Evolutionary conservation across 495 filamentous ascomycete genomes (phyloP), one percentile per base, ranked within the genome.

Genomic region (Cladorrhinum samala): DNA sequence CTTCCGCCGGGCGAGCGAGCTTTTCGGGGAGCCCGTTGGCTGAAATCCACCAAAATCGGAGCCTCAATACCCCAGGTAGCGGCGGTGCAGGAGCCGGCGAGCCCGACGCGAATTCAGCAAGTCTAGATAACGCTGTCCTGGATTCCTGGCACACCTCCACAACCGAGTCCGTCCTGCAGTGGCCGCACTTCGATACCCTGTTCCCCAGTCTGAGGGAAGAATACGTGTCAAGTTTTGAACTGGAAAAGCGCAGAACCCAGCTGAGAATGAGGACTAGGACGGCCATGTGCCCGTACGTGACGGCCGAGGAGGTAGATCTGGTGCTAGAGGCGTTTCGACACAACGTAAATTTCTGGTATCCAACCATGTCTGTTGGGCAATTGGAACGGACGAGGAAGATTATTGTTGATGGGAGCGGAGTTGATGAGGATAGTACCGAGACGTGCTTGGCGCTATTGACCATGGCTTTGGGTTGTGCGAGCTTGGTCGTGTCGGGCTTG

Each of bases 301-400:
- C 65, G 3, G 30, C 53, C 1, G 57, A 64, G 5, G 75, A 78
- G 38, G 60, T 68, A 0, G 52, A 68, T n/a, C 60, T 64, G 21
- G 60, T 77, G 13, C 55, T 77, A 20, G 53, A 53, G 1, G 60
- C 66, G 11, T 70, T 70, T 25, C 49, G 61, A 30, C 46, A 55
- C 6, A 54, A 51, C 41, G 60, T 68, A n/a, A 70, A 70, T 53
- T 70, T 70, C 43, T 68, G 66, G 66, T 70, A 70, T 58, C 68
- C 68, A 8, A 64, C 59, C 19, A 56, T 64, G 48, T 60, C 57
- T 18, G 51, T 49, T 42, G 13, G 39, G 17, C 65, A 63, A 19
- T 42, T 70, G 17, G 46, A 54, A 2, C 33, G 43, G 23, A 39
- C 59, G 2, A 60, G 57, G 9, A 21, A 46, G 14, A 58, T 52